Conservation (phyloP, 352 stramenopile genomes). For the Pythium utonaiense region DNA sequence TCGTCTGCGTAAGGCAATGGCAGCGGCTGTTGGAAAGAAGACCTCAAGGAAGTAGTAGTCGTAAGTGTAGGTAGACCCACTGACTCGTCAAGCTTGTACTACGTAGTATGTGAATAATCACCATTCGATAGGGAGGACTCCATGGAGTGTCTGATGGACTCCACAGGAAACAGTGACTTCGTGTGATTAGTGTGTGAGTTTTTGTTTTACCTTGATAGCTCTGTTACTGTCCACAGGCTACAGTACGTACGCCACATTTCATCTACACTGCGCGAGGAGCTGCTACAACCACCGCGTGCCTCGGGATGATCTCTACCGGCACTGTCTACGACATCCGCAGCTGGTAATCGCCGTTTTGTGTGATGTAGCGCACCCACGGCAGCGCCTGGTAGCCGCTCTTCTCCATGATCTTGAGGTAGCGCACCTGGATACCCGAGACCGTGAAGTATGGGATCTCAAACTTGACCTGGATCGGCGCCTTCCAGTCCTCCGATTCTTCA, state of each 20-base stretch:
- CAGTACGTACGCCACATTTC: too few relatives aligned
- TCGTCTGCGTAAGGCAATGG: constrained; percentile 40
- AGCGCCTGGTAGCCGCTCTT: constrained; percentile 99
- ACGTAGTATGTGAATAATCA: too few relatives aligned
- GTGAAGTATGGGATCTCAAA: constrained; percentile 97
- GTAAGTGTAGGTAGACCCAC: too few relatives aligned
- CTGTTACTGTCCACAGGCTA: too few relatives aligned
- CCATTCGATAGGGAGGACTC: too few relatives aligned
- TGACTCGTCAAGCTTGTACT: too few relatives aligned
- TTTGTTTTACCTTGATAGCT: too few relatives aligned
- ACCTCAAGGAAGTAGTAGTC: background rate
- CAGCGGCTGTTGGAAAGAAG: constrained; percentile 2
- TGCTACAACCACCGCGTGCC: background rate
- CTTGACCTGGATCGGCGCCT: constrained; percentile 92
- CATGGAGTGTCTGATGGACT: too few relatives aligned
- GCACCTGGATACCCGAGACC: constrained; percentile 97
- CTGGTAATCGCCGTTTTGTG: constrained; percentile 99
- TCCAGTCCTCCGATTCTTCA: constrained; percentile 70
- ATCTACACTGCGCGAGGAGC: background rate
- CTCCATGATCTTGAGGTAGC: constrained; percentile 99
- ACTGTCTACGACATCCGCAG: constrained; percentile 95
- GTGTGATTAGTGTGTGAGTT: too few relatives aligned
- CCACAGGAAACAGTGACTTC: too few relatives aligned
- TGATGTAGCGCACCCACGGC: constrained; percentile 99
- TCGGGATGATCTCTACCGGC: background rate